A percentile compares a stretch with the other conserved stretches of the same genome.
These are phyloP conservation scores for Amauroascus verrucosus DNA, from an alignment of 2,329 filamentous ascomycete species.

Conservation along the genomic window DNA sequence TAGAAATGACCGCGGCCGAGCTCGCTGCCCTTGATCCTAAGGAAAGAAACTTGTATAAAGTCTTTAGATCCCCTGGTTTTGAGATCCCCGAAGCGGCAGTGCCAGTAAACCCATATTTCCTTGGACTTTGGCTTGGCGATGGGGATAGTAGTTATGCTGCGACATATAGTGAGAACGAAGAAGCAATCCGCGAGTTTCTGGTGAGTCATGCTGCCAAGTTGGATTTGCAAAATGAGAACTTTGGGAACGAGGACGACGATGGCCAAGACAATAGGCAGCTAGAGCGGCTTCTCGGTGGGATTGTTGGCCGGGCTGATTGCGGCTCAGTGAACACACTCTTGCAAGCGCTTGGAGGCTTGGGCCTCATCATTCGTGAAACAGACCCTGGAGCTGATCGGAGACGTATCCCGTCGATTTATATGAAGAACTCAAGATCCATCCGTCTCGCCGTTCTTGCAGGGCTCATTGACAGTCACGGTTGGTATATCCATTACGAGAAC, in stretches of 20 bases:
- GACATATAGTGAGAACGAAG: conserved; percentile 9
- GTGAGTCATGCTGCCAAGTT: conserved; percentile 14
- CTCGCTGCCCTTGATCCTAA: conserved; percentile 33
- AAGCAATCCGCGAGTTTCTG: conserved; percentile 13
- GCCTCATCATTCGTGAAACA: neutral
- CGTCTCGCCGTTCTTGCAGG: conserved; percentile 15
- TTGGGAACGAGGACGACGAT: neutral
- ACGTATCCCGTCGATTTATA: conserved; percentile 14
- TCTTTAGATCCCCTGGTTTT: conserved; percentile 30
- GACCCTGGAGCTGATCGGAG: neutral
- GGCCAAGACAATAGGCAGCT: neutral
- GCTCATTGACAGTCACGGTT: conserved; percentile 13
- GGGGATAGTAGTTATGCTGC: conserved; percentile 3
- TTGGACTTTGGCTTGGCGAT: conserved; percentile 20
- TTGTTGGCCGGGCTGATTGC: conserved; percentile 5
- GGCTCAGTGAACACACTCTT: conserved; percentile 10
- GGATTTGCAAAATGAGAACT: conserved; percentile 8
- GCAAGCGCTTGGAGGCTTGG: conserved; percentile 6
- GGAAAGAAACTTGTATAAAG: conserved; percentile 30
- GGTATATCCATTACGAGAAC: conserved; percentile 14
- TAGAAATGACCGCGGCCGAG: conserved; percentile 40
- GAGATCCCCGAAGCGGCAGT: conserved; percentile 22
- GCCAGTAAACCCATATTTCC: conserved; percentile 17
- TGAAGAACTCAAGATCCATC: conserved; percentile 16
- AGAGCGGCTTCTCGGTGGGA: conserved; percentile 13